Percentiles rank a stretch among this genome's conserved stretches.
Conservation (phyloP, 2,329 filamentous ascomycete genomes). For the Beauveria sp. region DNA sequence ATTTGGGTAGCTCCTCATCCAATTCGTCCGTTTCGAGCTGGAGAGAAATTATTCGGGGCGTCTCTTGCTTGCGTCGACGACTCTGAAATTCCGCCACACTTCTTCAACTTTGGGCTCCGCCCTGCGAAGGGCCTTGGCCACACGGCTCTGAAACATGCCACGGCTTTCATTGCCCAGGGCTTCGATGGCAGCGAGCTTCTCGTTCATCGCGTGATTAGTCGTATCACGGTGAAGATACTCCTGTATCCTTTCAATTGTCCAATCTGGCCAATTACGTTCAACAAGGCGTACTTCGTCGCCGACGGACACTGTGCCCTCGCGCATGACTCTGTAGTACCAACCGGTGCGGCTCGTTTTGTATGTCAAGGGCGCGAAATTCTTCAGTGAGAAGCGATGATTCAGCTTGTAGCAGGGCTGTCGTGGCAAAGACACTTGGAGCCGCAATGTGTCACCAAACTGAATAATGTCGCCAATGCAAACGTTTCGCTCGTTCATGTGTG, state of each 20-base stretch:
- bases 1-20: slow-evolving; percentile 20
- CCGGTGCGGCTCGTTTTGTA: slow-evolving; percentile 52
- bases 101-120: slow-evolving; percentile 21
- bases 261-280: slow-evolving; percentile 46
- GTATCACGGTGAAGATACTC: slow-evolving; percentile 52
- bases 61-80: slow-evolving; percentile 46
- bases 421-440: slow-evolving; percentile 53
- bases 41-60: slow-evolving; percentile 42
- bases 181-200: slow-evolving; percentile 42
- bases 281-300: slow-evolving; percentile 52
- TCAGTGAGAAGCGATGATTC: slow-evolving; percentile 58
- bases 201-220: slow-evolving; percentile 43
- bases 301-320: slow-evolving; percentile 43
- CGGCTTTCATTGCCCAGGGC: slow-evolving; percentile 42
- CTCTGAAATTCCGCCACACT: slow-evolving; percentile 37
- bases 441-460: slow-evolving; percentile 39
- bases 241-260: slow-evolving; percentile 57
- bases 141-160: slow-evolving; percentile 40
- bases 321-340: slow-evolving; percentile 58
- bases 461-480: slow-evolving; percentile 58
- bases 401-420: slow-evolving; percentile 62
- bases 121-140: slow-evolving; percentile 38
- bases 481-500: slow-evolving; percentile 54
- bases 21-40: slow-evolving; percentile 38
- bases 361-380: slow-evolving; percentile 52